Evolutionary conservation across 2,329 filamentous ascomycete species (phyloP).

Genomic region (Daldinia eschscholtzii): DNA sequence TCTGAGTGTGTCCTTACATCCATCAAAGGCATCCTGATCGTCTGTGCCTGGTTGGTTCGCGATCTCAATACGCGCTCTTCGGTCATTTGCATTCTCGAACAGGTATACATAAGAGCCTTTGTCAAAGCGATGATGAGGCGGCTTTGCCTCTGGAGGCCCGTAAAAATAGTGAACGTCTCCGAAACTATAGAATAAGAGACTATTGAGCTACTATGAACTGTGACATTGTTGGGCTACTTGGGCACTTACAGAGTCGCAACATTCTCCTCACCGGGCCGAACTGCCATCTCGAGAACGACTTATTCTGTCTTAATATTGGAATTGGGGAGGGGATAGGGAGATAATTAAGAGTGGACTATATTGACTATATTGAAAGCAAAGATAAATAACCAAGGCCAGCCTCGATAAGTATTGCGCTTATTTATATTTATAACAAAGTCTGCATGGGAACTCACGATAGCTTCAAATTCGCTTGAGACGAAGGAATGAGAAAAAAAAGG

Average conservation of each 20-base stretch:
- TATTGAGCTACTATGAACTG: conserved; percentile 1
- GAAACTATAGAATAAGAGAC: conserved; percentile 65
- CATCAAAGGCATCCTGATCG: conserved; percentile 83
- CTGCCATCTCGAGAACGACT: conserved; percentile 55
- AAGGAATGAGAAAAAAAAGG: conserved; percentile 6
- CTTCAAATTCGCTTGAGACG: conserved; percentile 38
- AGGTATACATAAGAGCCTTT: conserved; percentile 84
- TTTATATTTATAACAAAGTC: conserved; percentile 4
- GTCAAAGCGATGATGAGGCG: conserved; percentile 84
- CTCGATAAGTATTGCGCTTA: neutral
- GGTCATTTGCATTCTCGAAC: conserved; percentile 77
- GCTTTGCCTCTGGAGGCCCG: conserved; percentile 72
- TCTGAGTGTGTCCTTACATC: conserved; percentile 67
- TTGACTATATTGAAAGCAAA: conserved; percentile 14
- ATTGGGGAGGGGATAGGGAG: conserved; percentile 6
- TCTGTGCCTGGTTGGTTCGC: conserved; percentile 80
- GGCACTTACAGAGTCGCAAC: conserved; percentile 61
- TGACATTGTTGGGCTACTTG: conserved; percentile 35
- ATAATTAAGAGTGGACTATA: conserved; percentile 5
- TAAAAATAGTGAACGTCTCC: conserved; percentile 86
- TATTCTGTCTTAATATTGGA: neutral
- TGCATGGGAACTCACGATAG: conserved; percentile 16
- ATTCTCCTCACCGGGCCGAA: conserved; percentile 61
- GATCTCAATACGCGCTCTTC: conserved; percentile 78
- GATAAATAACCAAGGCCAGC: conserved; percentile 9